Base-by-base conservation (phyloP, 2,329 filamentous ascomycete genomes). In the Passalora sequoiae region DNA sequence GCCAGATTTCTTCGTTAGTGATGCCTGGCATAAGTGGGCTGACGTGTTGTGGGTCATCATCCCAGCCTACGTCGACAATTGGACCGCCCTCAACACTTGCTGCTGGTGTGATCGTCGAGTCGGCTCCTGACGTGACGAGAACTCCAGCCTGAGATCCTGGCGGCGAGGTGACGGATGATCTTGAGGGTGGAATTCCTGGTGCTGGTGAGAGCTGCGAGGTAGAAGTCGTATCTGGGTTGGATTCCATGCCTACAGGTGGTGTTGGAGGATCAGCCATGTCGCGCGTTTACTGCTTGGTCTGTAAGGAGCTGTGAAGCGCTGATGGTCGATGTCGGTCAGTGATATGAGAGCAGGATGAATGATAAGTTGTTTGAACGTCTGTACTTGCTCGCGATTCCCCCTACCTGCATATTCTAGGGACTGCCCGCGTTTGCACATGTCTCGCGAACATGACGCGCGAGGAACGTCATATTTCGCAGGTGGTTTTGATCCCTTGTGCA, bases 1-100 rank as follows among this genome's bases (percentile, higher is more conserved):
- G 20, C 17, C 19, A 42, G 22, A 42, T 19, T 6, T 42, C 29
- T 4, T 42, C 30, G 19, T 42, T 42, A 13, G 7, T 27, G 30
- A 42, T 42, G 29, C 40, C 29, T 4, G 22, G 17, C 1, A 28
- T 13, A 5, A 42, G 30, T 5, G n/a, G 29, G 6, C 13, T 21
- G 19, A 42, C 22, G 13, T 42, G 12, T 7, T 36, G 12, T 2
- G 29, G 29, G 13, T 35, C 22, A 13, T 15, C 31, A 22, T 42
- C 17, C 40, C 40, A 42, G 7, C 40, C 40, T 10, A 35, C 10
- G 16, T 42, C 40, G 21, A 24, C 20, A 3, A 27, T 27, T 6
- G 36, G 15, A 10, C 4, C 16, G 20, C 10, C 21, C 24, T 27
- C 6, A 27, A 27, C 24, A 27, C 12, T 6, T 6, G 6, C 12